Percentiles rank a stretch among this genome's conserved stretches.
phyloP scores from a whole-genome alignment of 2,329 filamentous ascomycete genomes.

The Paradendryphiella salina region DNA sequence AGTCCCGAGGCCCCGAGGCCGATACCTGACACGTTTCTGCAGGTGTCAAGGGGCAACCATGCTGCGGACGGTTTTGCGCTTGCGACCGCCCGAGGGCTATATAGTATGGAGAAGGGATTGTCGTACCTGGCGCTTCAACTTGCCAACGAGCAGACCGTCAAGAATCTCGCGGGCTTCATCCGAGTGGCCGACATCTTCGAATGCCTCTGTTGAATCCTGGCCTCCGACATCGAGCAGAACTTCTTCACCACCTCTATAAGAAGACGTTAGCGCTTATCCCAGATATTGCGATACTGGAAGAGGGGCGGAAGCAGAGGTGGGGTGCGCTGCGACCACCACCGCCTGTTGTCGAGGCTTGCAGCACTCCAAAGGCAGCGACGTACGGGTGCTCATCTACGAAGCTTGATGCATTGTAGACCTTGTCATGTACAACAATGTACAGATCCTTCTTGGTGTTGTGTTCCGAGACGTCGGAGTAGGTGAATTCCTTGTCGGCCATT shows the following conservation, averaged over 20 bases:
- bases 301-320: slow-evolving; percentile 2
- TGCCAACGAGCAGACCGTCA: slow-evolving; percentile 53
- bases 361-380: slow-evolving; percentile 41
- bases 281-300: background rate
- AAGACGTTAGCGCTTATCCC: slow-evolving; percentile 11
- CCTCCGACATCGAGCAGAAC: slow-evolving; percentile 94
- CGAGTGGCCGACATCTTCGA: slow-evolving; percentile 98
- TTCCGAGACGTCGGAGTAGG: slow-evolving; percentile 48
- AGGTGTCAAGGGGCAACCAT: background rate
- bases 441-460: slow-evolving; percentile 78
- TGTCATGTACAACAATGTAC: slow-evolving; percentile 90
- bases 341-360: background rate
- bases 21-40: background rate
- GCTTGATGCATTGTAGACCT: slow-evolving; percentile 86
- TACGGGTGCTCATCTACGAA: slow-evolving; percentile 98
- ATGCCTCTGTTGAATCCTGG: slow-evolving; percentile 95
- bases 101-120: background rate
- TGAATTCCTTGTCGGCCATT: slow-evolving; percentile 48
- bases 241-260: slow-evolving; percentile 90
- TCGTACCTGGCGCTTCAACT: slow-evolving; percentile 45
- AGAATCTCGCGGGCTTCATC: slow-evolving; percentile 97
- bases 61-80: background rate
- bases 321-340: background rate
- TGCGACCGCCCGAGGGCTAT: too few relatives aligned
- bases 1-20: slow-evolving; percentile 4